phyloP scores from a whole-genome alignment of 345 rosid genomes.

The Eucalyptus tenuipes region DNA sequence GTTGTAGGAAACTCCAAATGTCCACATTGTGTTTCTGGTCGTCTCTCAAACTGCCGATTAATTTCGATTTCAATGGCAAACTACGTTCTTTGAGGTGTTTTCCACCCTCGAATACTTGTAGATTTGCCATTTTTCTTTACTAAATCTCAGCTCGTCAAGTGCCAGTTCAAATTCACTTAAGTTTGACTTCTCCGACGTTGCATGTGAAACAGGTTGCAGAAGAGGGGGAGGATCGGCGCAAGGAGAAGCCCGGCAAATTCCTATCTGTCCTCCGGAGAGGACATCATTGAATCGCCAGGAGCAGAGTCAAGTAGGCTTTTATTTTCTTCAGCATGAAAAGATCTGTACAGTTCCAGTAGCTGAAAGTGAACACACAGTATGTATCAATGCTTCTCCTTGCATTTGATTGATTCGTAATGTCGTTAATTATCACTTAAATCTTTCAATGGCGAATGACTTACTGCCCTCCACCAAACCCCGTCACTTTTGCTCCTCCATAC shows the following conservation, averaged over 20 bases:
- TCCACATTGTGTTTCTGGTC: background rate
- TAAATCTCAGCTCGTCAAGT: background rate
- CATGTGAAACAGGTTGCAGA: conserved; percentile 47
- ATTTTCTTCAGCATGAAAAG: background rate
- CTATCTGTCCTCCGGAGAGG: conserved; percentile 67
- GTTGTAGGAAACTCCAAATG: background rate
- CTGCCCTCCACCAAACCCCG: background rate
- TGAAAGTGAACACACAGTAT: background rate
- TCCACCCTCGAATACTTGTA: background rate
- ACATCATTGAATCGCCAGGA: conserved; percentile 23
- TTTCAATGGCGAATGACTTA: too few species aligned
- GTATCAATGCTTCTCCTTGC: background rate
- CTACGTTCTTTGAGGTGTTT: background rate
- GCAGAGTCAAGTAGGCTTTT: background rate
- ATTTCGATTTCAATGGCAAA: background rate
- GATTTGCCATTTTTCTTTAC: background rate
- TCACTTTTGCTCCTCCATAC: background rate
- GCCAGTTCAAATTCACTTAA: background rate
- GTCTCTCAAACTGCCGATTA: background rate
- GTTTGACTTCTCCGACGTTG: background rate
- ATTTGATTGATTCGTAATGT: background rate
- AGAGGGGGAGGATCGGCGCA: conserved; percentile 44
- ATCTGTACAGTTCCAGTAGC: background rate
- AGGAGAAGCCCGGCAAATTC: conserved; percentile 67
- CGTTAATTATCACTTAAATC: background rate